Conservation (phyloP, 768 basidiomycete genomes). For the Cyclocybe aegerita region DNA sequence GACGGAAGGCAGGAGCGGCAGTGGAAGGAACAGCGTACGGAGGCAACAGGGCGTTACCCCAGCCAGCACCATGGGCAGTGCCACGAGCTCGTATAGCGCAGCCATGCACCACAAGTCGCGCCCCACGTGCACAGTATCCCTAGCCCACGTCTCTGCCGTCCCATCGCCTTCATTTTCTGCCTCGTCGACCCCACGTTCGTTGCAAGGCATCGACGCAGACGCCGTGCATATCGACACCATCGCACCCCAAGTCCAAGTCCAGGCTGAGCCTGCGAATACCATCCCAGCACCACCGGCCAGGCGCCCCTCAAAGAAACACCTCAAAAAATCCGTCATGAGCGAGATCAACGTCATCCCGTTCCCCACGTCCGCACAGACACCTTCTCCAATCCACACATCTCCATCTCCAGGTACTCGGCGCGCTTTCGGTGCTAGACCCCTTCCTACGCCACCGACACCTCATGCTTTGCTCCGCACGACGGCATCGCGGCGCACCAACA, state of each 20-base stretch:
- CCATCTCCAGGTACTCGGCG: not conserved
- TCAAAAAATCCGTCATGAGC: not conserved
- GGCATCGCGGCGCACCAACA: not conserved
- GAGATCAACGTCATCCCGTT: constrained; percentile 12
- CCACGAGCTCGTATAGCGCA: not conserved
- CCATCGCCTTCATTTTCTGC: not conserved
- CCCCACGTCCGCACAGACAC: constrained; percentile 7
- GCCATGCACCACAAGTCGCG: constrained; percentile 8
- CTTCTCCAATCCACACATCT: not conserved
- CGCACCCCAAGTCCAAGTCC: not conserved
- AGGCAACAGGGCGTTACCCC: too few species aligned
- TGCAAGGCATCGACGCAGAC: not conserved
- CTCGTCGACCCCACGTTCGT: not conserved
- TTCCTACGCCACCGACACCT: not conserved
- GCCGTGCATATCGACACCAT: not conserved
- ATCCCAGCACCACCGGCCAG: not conserved
- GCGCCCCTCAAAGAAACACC: too few species aligned
- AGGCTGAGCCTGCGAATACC: not conserved
- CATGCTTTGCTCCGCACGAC: constrained; percentile 8
- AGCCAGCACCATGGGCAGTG: too few species aligned
- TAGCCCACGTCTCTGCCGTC: constrained; percentile 6
- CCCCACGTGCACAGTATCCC: constrained; percentile 4
- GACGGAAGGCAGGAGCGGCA: too few species aligned
- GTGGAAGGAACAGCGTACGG: too few species aligned
- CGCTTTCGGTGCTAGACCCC: not conserved